Evolutionary conservation across 139 green algal genomes (phyloP).

Genomic region (Trebouxia sp.): DNA sequence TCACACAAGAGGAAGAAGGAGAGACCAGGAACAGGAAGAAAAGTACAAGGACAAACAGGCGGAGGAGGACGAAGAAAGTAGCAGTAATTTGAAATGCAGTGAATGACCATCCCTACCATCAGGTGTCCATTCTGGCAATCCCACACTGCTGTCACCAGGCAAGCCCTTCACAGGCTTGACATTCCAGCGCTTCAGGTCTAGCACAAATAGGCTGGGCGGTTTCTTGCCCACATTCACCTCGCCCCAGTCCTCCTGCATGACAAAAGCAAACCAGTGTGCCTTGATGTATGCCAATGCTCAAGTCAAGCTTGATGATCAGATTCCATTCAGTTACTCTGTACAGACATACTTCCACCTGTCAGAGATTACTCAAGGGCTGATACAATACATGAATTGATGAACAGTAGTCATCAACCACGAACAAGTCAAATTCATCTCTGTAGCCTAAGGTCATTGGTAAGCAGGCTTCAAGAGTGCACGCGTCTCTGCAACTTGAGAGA

Average conservation of each 20-base stretch:
- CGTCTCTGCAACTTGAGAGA: neutral
- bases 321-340: no score
- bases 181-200: constrained; percentile 49
- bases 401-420: neutral
- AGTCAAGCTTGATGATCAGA: no score
- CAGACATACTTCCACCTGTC: no score
- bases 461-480: neutral
- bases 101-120: constrained; percentile 35
- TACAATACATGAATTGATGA: no score
- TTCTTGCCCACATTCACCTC: constrained; percentile 82
- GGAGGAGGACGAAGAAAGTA: neutral
- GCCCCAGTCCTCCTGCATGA: constrained; percentile 82
- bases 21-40: no score
- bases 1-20: no score
- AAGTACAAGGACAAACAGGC: neutral
- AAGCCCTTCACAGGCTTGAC: constrained; percentile 53
- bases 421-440: neutral
- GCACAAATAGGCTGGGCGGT: constrained; percentile 63
- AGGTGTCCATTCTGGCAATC: constrained; percentile 76
- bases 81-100: no score
- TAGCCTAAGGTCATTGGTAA: neutral
- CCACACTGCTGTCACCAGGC: constrained; percentile 47
- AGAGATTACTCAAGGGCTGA: no score
- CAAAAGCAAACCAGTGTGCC: neutral
- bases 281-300: no score